Base-by-base conservation (phyloP, 1,284 basidiomycete genomes). In the Trichosporon faecale region DNA sequence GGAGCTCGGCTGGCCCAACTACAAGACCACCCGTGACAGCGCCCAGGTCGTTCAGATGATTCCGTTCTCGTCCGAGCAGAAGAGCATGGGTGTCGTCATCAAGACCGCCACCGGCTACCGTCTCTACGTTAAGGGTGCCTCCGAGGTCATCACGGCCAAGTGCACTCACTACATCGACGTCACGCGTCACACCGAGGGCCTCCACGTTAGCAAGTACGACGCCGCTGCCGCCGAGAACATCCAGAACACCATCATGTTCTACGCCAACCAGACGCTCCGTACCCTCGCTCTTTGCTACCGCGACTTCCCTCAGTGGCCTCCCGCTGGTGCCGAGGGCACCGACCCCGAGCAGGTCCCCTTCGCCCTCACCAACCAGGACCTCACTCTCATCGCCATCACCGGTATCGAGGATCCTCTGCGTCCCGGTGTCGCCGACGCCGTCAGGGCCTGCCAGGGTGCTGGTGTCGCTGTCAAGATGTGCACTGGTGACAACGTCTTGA, bases 381-480 rank as follows among this genome's bases (percentile, higher is more conserved):
- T 99, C 72, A 95, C 90, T 0, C 88, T 99, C 37, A 90, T 98
- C 70, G 91, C 88, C 60, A 91, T 99, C 75, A 89, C 90, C 73
- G 96, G 94, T 79, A 97, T 99, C 79, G 95, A 98, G 81, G 97
- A 99, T 80, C 96, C 96, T 40, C 88, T 99, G 5, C 92, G 96
- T 52, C 88, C 89, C 0, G 94, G 95, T 80, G 95, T 99, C 21
- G 88, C 88, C 8, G 88, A 95, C 14, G 94, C 95, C 29, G 96
- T 99, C 29, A 86, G 88, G 65, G 89, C 92, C 73, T 98, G 95
- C 81, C 89, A 89, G 76, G 87, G 86, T 68, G 96, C 97, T 49
- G 95, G 95, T 75, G 95, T 99, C n/a, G 87, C 88, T 33, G 90
- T 99, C 85, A 98, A 98, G 86, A 99, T 99, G 95, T 97, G 94